Base-by-base conservation (phyloP, 345 rosid genomes). In the Populus euphratica region DNA sequence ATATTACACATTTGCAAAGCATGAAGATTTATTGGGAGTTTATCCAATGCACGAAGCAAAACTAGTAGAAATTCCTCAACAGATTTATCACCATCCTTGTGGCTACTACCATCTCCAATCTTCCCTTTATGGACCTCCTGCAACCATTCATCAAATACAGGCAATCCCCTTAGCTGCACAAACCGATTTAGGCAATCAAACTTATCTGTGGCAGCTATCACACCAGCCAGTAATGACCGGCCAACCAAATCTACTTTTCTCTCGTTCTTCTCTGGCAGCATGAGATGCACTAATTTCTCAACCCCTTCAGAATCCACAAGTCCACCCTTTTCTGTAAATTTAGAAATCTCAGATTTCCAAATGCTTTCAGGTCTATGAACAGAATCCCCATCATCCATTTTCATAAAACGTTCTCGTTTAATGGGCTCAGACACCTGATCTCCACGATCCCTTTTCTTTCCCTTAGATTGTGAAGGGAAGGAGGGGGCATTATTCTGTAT, bases 51-150 rank as follows among this genome's bases (percentile, higher is more conserved):
- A n/a, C 89, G 98, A 29, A 95, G 94, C 77, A 92, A 84, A 74
- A 86, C 78, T 44, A 89, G 80, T 35, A 95, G 89, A 74, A 93
- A 93, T 16, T 93, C 99, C 41, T 95, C 99, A 0, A 88, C 81
- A 17, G 87, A 78, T 75, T 86, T 89, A 73, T 91, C 98, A 76
- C 65, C 77, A 36, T 93, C 98, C 85, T 85, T 93, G 73, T 84
- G 86, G 80, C 92, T 77, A 67, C 85, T 61, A 80, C 77, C 88
- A 83, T 93, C 93, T 61, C 98, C 94, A 66, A 86, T 71, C 85
- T 92, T 93, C 77, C 98, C 97, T 82, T 87, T 93, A 70, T 95
- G 99, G 73, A 93, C 86, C 82, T 95, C 98, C 84, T 95, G 99
- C 16, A 95, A 91, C 99, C 99, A 95, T 70, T 91, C 99, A 87